Evolutionary conservation across 2,329 filamentous ascomycete genomes (phyloP), one percentile per base, ranked within the genome.

Genomic region (Epichloe hybrida): DNA sequence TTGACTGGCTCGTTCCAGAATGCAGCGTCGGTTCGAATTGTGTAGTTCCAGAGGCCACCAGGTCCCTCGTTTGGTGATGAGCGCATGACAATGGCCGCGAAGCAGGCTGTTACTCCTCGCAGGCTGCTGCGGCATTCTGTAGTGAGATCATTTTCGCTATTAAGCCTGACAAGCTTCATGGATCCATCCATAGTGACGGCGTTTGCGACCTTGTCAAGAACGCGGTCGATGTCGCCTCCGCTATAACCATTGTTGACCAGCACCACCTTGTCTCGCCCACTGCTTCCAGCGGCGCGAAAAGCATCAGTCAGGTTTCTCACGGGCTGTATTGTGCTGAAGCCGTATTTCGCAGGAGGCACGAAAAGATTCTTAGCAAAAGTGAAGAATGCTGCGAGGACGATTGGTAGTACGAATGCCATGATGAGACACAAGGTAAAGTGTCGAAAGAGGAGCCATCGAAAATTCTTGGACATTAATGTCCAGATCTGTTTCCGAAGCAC

Each of bases 331-430:
- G 72, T 63, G 43, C 83, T 85, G 56, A 95, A 81, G 43, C 90
- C 90, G 60, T 77, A 95, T 3, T 75, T 69, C 1, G 85, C 84
- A 1, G 86, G 84, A 1, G 88, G 84, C 3, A 90, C 78, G 60
- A 95, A 91, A 55, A 95, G 79, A 63, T 90, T 90, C 58, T 86
- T 83, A 15, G 88, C 84, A 64, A 85, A 91, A 49, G 72, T 77
- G 53, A 84, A 73, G 58, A 84, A 80, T 21, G 74, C 67, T 40
- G 77, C 73, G 48, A 84, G 66, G 43, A 76, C 61, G 35, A 84
- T 66, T 3, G 81, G 81, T 1, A 84, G 69, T 20, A 83, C 39
- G 47, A 84, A 73, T 5, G 79, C 76, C 58, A 79, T 77, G 54
- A 80, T 66, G 43, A 74, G 52, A 2, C 79, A 78, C 21, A 75